Conservation (phyloP, 805 yeast genomes). For the Blastobotrys attinorum region DNA sequence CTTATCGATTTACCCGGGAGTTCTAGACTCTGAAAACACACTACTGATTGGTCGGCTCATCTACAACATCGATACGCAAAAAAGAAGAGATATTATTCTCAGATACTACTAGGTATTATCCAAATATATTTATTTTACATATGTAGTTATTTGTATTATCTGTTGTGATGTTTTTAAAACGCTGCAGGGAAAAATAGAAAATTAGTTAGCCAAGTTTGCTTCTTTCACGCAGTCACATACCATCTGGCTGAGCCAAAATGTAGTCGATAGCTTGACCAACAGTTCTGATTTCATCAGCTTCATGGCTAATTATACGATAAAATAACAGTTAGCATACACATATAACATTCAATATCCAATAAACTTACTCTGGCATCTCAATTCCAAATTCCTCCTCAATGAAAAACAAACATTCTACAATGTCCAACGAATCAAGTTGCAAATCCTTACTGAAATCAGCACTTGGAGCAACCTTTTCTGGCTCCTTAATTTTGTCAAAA, state of each 20-base stretch:
- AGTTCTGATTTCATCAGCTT: constrained; percentile 88
- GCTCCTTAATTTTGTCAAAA: constrained; percentile 39
- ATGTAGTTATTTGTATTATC: no score
- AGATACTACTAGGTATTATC: no score
- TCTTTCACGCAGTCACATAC: no score
- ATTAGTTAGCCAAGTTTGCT: no score
- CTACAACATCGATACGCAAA: no score
- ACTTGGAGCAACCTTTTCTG: constrained; percentile 16
- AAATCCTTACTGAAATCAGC: constrained; percentile 46
- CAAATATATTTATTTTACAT: no score
- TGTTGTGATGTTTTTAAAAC: no score
- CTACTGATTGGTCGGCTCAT: no score
- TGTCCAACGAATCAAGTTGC: constrained; percentile 89
- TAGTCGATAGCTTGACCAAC: constrained; percentile 90
- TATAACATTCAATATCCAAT: not conserved
- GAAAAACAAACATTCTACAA: constrained; percentile 93
- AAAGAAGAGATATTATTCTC: no score
- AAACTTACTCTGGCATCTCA: constrained; percentile 43
- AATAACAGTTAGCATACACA: not conserved
- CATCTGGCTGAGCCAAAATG: constrained; percentile 50
- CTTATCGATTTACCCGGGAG: no score
- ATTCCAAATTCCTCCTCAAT: constrained; percentile 79
- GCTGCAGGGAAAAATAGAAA: no score
- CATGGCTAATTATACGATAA: constrained; percentile 37
- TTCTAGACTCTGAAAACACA: no score